phyloP scores from a whole-genome alignment of 805 yeast species.

The Metschnikowia arizonensis region DNA sequence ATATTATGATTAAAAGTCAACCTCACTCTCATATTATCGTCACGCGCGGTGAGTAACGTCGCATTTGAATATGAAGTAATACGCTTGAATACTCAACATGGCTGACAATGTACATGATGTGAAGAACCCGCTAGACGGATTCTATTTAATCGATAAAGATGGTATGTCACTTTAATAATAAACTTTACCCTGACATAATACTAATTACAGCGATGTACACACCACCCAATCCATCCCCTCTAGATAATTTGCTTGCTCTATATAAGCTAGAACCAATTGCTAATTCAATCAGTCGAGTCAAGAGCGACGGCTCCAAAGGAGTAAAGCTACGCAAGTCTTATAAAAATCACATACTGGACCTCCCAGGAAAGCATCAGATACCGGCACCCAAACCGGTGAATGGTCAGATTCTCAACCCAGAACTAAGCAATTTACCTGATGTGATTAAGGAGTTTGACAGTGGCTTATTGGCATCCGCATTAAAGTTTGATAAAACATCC shows the following conservation, averaged over 20 bases:
- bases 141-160: conserved; percentile 20
- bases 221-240: conserved; percentile 62
- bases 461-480: conserved; percentile 43
- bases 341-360: conserved; percentile 83
- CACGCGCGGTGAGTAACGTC: background rate
- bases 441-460: conserved; percentile 49
- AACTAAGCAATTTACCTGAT: conserved; percentile 37
- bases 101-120: conserved; percentile 10
- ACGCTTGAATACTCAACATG: background rate
- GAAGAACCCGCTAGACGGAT: conserved; percentile 15
- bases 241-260: conserved; percentile 62
- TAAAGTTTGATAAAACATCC: conserved; percentile 62
- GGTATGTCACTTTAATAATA: conserved; percentile 15
- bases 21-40: background rate
- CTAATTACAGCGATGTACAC: conserved; percentile 30
- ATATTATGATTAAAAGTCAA: background rate
- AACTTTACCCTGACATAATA: background rate
- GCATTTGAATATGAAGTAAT: background rate
- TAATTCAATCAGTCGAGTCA: conserved; percentile 77
- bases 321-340: conserved; percentile 91
- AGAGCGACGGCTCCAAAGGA: conserved; percentile 86
- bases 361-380: conserved; percentile 74
- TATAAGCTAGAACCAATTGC: conserved; percentile 70
- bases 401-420: conserved; percentile 36
- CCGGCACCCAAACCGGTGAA: conserved; percentile 44